These are phyloP conservation scores for Kuraishia capsulata DNA, from an alignment of 805 yeast genomes.

Conservation along the genomic window DNA sequence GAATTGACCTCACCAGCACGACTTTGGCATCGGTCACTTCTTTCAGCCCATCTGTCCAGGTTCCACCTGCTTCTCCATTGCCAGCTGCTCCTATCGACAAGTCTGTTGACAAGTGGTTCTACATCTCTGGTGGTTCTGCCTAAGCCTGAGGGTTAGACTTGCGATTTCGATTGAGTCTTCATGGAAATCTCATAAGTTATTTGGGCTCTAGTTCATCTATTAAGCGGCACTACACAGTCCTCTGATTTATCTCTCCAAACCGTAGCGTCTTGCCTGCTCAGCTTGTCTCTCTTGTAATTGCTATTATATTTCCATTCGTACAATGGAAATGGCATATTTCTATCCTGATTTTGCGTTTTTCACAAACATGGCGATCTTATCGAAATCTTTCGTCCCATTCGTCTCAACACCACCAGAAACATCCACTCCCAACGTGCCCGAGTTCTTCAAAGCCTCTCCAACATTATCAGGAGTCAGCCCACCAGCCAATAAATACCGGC, in stretches of 20 bases:
- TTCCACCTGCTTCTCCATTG: slow-evolving; percentile 64
- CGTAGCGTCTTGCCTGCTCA: no score
- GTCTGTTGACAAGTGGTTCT: slow-evolving; percentile 98
- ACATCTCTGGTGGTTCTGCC: slow-evolving; percentile 75
- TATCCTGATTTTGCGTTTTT: slow-evolving; percentile 29
- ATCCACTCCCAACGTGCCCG: slow-evolving; percentile 81
- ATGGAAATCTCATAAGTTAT: no score
- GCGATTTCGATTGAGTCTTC: no score
- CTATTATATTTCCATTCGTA: no score
- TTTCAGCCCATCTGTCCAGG: slow-evolving; percentile 33
- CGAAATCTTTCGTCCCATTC: slow-evolving; percentile 59
- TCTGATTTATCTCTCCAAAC: no score
- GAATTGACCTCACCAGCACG: slow-evolving; percentile 68
- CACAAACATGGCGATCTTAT: slow-evolving; percentile 55
- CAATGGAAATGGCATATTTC: no score
- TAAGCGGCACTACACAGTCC: no score
- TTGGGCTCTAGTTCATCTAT: no score
- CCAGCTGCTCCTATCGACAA: slow-evolving; percentile 94
- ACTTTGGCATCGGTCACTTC: slow-evolving; percentile 52
- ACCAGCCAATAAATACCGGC: slow-evolving; percentile 70
- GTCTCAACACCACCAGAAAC: slow-evolving; percentile 95
- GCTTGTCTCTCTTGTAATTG: not conserved
- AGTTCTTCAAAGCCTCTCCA: slow-evolving; percentile 31
- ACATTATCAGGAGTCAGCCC: slow-evolving; percentile 80
- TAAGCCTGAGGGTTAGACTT: slow-evolving; percentile 8